Conservation (phyloP, 2,329 filamentous ascomycete genomes). For the Aureobasidium sp. region DNA sequence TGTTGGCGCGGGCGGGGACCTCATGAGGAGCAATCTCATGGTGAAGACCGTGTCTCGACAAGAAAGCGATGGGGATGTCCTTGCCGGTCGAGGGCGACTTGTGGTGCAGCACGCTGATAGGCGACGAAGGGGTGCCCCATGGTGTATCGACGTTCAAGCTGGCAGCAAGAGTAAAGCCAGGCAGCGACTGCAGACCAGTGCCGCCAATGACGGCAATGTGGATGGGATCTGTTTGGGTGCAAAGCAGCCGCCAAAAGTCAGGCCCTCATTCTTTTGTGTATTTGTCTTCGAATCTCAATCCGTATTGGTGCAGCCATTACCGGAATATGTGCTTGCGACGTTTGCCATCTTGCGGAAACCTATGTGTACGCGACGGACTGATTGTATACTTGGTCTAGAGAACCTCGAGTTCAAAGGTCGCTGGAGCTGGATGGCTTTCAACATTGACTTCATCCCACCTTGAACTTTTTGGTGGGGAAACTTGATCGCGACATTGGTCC, state of each 20-base stretch:
- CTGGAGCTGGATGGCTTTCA: not conserved
- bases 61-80: conserved; percentile 68
- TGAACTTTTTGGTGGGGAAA: conserved; percentile 11
- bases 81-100: conserved; percentile 58
- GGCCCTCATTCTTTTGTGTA: not conserved
- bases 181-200: conserved; percentile 81
- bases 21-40: conserved; percentile 91
- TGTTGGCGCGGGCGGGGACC: conserved; percentile 90
- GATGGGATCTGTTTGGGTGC: conserved; percentile 33
- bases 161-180: conserved; percentile 78
- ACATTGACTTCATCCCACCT: conserved; percentile 10
- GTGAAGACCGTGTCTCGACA: conserved; percentile 82
- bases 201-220: conserved; percentile 52
- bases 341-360: conserved; percentile 30
- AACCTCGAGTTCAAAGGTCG: not conserved
- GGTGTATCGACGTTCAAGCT: conserved; percentile 70
- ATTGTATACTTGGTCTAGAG: not conserved
- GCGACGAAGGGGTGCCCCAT: conserved; percentile 72
- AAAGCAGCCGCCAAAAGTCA: conserved; percentile 8
- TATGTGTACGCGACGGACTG: conserved; percentile 21
- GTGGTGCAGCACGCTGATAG: conserved; percentile 84
- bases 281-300: not conserved
- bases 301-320: conserved; percentile 15
- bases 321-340: conserved; percentile 26
- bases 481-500: not conserved